phyloP scores from a whole-genome alignment of 495 filamentous ascomycete genomes.

The Halenospora varia region DNA sequence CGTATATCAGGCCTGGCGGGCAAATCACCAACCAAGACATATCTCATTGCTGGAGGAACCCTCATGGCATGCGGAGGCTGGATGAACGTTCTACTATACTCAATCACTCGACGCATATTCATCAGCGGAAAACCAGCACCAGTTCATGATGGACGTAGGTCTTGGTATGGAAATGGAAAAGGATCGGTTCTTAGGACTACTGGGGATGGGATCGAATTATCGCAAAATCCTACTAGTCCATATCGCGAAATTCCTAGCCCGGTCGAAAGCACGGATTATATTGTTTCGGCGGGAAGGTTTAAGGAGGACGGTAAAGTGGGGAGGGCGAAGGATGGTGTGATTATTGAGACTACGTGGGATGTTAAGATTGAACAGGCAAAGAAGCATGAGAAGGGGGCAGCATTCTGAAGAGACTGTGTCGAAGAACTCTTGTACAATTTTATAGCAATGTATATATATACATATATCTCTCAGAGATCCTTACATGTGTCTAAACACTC shows the following conservation, averaged over 20 bases:
- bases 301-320: not conserved
- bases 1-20: conserved; percentile 63
- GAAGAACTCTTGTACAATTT: not conserved
- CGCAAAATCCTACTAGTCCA: not conserved
- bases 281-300: not conserved
- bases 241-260: not conserved
- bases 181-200: not conserved
- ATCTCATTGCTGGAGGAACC: conserved; percentile 61
- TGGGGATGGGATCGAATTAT: not conserved
- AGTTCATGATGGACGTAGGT: not conserved
- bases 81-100: conserved; percentile 66
- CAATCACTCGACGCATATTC: conserved; percentile 41
- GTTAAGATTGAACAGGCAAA: not conserved
- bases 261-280: not conserved
- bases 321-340: not conserved
- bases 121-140: not conserved
- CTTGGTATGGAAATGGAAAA: not conserved
- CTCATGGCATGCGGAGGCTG: conserved; percentile 67
- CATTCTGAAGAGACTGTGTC: not conserved
- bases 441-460: not conserved
- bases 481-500: too few species aligned
- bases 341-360: not conserved
- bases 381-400: not conserved
- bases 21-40: conserved; percentile 43
- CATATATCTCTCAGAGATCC: too few species aligned